Percentiles rank a stretch among this genome's conserved stretches.
Evolutionary conservation across 768 basidiomycete genomes (phyloP).

Genomic region (Lactifluus rugatus): DNA sequence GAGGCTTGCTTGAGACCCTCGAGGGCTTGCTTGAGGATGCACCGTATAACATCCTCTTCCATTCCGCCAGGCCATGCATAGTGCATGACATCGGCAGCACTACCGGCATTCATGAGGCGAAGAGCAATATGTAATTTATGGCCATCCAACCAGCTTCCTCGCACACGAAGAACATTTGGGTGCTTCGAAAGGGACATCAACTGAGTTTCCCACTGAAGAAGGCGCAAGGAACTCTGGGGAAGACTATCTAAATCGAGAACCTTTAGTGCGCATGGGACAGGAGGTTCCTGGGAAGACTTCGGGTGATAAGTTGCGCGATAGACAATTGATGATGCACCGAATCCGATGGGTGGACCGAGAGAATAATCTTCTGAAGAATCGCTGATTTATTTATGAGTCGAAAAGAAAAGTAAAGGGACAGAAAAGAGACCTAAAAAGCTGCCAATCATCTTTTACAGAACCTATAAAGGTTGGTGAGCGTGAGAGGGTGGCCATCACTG

Average conservation of each 20-base stretch:
- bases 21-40: constrained; percentile 76
- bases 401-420: not conserved
- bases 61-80: constrained; percentile 85
- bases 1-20: constrained; percentile 70
- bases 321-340: constrained; percentile 87
- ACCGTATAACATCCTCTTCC: constrained; percentile 81
- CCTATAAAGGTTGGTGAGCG: constrained; percentile 45
- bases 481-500: not conserved
- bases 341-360: constrained; percentile 72
- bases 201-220: constrained; percentile 77
- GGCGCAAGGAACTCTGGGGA: constrained; percentile 56
- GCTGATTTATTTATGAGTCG: constrained; percentile 29
- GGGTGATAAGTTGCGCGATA: constrained; percentile 64
- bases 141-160: constrained; percentile 81
- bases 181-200: constrained; percentile 90
- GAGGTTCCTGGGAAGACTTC: constrained; percentile 25
- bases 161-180: constrained; percentile 86
- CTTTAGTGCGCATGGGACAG: constrained; percentile 71
- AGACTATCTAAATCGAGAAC: constrained; percentile 81
- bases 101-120: constrained; percentile 84
- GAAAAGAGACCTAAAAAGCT: constrained; percentile 57
- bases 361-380: constrained; percentile 64
- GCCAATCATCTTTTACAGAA: constrained; percentile 78
- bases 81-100: constrained; percentile 74
- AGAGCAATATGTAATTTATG: constrained; percentile 80